Percentiles rank a stretch among this genome's conserved stretches.
Evolutionary conservation across 306 rosid species (phyloP).

Genomic region (Ammopiptanthus mongolicus): DNA sequence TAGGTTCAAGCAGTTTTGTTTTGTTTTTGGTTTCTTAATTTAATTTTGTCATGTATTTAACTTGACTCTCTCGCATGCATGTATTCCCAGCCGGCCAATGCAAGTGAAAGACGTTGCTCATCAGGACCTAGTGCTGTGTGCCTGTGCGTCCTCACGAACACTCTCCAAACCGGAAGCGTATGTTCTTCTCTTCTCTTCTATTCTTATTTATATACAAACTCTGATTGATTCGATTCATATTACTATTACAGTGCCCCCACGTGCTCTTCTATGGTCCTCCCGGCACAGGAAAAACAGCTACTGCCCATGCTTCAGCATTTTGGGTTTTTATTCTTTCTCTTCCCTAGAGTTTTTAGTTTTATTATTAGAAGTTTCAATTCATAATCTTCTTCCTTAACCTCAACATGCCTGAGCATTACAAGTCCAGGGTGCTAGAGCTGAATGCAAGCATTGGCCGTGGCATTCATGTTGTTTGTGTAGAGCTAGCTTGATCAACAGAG

Average conservation of each 20-base stretch:
- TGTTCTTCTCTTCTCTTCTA: not conserved
- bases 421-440: constrained; percentile 84
- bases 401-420: constrained; percentile 69
- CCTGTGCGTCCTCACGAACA: constrained; percentile 89
- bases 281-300: constrained; percentile 92
- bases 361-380: not conserved
- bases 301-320: constrained; percentile 86
- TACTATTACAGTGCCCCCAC: constrained; percentile 82
- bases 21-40: not conserved
- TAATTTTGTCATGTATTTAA: too few species aligned
- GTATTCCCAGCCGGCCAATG: constrained; percentile 63
- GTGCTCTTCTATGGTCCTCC: constrained; percentile 99
- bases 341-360: not conserved
- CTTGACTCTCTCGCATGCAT: too few species aligned
- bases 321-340: constrained; percentile 28
- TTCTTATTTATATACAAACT: too few species aligned
- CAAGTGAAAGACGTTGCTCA: constrained; percentile 90
- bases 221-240: not conserved
- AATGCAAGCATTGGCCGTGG: constrained; percentile 99
- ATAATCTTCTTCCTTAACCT: too few species aligned
- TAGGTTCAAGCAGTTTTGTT: too few species aligned
- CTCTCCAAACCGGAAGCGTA: constrained; percentile 81
- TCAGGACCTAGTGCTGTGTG: constrained; percentile 91
- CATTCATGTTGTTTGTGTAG: constrained; percentile 86
- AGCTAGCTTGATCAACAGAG: too few species aligned